Conservation (phyloP, 345 rosid genomes). For the Camelina laxa region DNA sequence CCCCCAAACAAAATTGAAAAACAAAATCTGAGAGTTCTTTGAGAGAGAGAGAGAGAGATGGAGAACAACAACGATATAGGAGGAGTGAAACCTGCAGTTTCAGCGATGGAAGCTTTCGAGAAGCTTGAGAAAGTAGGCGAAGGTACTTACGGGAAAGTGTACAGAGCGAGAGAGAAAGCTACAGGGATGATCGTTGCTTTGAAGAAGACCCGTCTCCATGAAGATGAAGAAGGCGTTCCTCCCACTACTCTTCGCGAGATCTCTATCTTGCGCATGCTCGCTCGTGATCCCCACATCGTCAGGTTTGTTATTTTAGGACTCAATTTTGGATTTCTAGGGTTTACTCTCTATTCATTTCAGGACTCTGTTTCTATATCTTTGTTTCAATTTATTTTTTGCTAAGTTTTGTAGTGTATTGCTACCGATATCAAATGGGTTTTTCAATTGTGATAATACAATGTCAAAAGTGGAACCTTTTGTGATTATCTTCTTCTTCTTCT, state of each 20-base stretch:
- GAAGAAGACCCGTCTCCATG: conserved; percentile 98
- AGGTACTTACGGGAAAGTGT: conserved; percentile 96
- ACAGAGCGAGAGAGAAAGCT: conserved; percentile 92
- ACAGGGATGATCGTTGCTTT: conserved; percentile 90
- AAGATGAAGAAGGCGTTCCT: conserved; percentile 97
- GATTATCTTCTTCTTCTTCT: too few relatives aligned
- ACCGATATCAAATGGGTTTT: not conserved
- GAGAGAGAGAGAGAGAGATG: conserved; percentile 2
- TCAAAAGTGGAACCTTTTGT: not conserved
- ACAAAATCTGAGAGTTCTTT: not conserved
- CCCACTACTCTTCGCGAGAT: conserved; percentile 99
- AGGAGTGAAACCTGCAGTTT: conserved; percentile 38
- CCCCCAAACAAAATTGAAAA: not conserved
- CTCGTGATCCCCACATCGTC: conserved; percentile 92
- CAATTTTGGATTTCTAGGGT: conserved; percentile 5
- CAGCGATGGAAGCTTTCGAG: conserved; percentile 91
- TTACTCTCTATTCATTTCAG: not conserved
- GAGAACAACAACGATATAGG: conserved; percentile 44
- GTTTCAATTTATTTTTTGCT: not conserved
- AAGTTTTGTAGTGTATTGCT: too few relatives aligned
- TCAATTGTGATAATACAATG: conserved; percentile 9
- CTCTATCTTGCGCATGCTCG: conserved; percentile 97
- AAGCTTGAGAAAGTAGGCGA: conserved; percentile 99
- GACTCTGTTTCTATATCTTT: not conserved
- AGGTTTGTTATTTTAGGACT: conserved; percentile 40